phyloP scores from a whole-genome alignment of 2,329 filamentous ascomycete species.

The Verticillium nubilum region DNA sequence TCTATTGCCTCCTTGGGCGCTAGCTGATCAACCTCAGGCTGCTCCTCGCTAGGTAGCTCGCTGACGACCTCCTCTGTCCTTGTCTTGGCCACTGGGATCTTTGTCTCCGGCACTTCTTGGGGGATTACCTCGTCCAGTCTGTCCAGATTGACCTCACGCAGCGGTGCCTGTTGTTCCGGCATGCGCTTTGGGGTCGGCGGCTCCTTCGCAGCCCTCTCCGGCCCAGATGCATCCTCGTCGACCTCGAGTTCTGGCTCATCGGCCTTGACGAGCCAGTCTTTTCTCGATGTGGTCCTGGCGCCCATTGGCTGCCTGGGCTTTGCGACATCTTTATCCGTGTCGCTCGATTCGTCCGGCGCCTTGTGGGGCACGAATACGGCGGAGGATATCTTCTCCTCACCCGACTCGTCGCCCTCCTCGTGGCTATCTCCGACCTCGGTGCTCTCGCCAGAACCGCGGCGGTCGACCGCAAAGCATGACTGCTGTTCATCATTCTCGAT shows the following conservation, averaged over 20 bases:
- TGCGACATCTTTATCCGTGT: conserved; percentile 19
- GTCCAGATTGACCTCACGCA: not conserved
- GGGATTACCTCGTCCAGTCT: not conserved
- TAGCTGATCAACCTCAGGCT: conserved; percentile 22
- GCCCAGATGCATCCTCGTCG: conserved; percentile 13
- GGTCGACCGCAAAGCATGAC: conserved; percentile 12
- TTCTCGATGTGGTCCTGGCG: conserved; percentile 6
- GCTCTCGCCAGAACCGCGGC: conserved; percentile 32
- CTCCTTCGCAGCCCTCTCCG: conserved; percentile 25
- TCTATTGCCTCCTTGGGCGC: conserved; percentile 84
- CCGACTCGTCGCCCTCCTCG: conserved; percentile 56
- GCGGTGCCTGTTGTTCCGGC: not conserved
- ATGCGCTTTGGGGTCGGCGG: conserved; percentile 4
- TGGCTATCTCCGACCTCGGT: conserved; percentile 30
- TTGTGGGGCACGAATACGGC: conserved; percentile 79
- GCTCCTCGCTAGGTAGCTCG: not conserved
- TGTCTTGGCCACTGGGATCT: not conserved
- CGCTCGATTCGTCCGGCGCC: conserved; percentile 32
- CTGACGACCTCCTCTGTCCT: not conserved
- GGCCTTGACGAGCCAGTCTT: conserved; percentile 53
- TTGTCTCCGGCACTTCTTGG: not conserved
- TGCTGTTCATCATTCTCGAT: conserved; percentile 3
- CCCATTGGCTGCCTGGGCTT: conserved; percentile 15
- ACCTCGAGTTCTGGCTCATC: conserved; percentile 40
- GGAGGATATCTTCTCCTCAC: conserved; percentile 82